Base-by-base conservation (phyloP, 2,329 filamentous ascomycete genomes). In the Ceratocystis smalleyi region DNA sequence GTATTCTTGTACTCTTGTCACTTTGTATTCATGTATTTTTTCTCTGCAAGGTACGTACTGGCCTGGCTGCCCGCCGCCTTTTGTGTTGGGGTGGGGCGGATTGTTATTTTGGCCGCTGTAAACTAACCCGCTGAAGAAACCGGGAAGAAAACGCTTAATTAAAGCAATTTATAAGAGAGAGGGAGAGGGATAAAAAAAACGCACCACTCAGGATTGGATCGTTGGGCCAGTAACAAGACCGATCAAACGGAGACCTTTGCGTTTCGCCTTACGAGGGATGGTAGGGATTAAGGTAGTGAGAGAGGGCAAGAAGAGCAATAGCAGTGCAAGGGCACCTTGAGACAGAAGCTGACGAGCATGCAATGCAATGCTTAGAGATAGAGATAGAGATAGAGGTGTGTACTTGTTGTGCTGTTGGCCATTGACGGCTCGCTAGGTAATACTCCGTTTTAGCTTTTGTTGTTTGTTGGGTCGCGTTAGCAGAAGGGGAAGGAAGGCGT, bases 1-100 rank as follows among this genome's bases (percentile, higher is more conserved):
- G 35, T 63, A 40, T 35, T 27, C 35, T 40, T 40, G 35, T 40
- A 40, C 35, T 40, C 19, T 19, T 40, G 57, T 60, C 22, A 19
- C 19, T 40, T 60, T 32, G 40, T 32, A 43, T 19, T 32, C 47
- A 22, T 61, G n/a, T 32, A 19, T 63, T 17, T 40, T 30, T 51
- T 17, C 47, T 15, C 47, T 49, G 47, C 47, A 49, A 49, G 47
- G 47, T 49, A 49, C 47, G 47, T 49, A 49, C 47, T 22, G 17
- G 17, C 19, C 19, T 22, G 17, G 17, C 19, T 8, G 17, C 22
- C 27, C 27, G 17, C 22, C 8, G 47, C 45, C 22, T 24, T 55
- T 63, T 63, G 49, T 55, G 62, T 55, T 63, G 62, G 61, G 62
- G 62, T 35, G 7, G 45, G 45, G 47, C 24, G 30, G 15, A 32